phyloP scores from a whole-genome alignment of 208 protist species.

The Leishmania gerbilli region DNA sequence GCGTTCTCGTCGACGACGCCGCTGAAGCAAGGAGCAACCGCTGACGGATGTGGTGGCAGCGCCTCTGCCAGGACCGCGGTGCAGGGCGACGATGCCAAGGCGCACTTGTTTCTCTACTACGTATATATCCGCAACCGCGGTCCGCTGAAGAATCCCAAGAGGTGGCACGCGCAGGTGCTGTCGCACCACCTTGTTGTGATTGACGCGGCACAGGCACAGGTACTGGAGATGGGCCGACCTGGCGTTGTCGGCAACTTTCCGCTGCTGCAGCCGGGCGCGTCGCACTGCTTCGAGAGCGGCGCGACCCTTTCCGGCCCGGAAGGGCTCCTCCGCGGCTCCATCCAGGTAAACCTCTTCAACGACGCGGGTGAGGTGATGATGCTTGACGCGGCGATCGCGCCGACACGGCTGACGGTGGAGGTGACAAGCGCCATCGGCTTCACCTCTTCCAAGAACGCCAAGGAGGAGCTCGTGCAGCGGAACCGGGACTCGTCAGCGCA shows the following conservation, averaged over 20 bases:
- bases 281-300: slow-evolving; percentile 79
- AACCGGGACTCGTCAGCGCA: background rate
- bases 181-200: slow-evolving; percentile 81
- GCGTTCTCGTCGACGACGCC: slow-evolving; percentile 23
- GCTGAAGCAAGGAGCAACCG: slow-evolving; percentile 9
- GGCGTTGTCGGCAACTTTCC: slow-evolving; percentile 83
- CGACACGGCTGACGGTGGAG: slow-evolving; percentile 57
- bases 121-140: slow-evolving; percentile 76
- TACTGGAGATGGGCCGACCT: slow-evolving; percentile 73
- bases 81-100: slow-evolving; percentile 8
- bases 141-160: slow-evolving; percentile 51
- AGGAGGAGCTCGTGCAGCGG: slow-evolving; percentile 32
- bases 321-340: slow-evolving; percentile 79
- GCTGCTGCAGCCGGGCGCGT: slow-evolving; percentile 68
- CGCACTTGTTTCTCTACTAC: slow-evolving; percentile 80
- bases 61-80: background rate
- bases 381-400: slow-evolving; percentile 74
- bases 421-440: slow-evolving; percentile 25
- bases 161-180: slow-evolving; percentile 79
- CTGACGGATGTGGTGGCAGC: background rate
- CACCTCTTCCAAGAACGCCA: slow-evolving; percentile 12
- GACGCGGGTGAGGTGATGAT: slow-evolving; percentile 63
- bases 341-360: slow-evolving; percentile 85
- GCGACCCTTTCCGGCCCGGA: slow-evolving; percentile 49
- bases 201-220: slow-evolving; percentile 37